Evolutionary conservation across 2,329 filamentous ascomycete genomes (phyloP).

Genomic region (Fusarium acutatum): DNA sequence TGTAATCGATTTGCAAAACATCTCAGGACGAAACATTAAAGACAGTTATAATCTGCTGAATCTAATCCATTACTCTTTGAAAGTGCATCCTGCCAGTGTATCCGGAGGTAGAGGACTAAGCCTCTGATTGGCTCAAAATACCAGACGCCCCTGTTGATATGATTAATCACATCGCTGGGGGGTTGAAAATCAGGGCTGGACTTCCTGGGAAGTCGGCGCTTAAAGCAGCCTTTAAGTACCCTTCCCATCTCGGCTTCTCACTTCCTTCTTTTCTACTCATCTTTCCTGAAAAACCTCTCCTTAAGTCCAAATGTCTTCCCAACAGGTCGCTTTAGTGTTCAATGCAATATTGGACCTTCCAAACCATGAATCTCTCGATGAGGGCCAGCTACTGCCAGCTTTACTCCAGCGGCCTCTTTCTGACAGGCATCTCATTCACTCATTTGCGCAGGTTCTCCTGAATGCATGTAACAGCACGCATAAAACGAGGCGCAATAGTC

Average conservation of each 20-base stretch:
- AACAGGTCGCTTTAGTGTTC: not conserved
- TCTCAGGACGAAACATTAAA: not conserved
- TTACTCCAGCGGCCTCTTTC: not conserved
- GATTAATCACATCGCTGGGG: no score
- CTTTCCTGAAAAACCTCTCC: not conserved
- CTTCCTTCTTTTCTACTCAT: not conserved
- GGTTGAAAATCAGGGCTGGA: no score
- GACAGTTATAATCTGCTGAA: not conserved
- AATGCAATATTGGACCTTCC: not conserved
- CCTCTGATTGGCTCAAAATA: no score
- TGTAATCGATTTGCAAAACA: not conserved
- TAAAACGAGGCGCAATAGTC: not conserved
- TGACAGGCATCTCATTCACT: not conserved
- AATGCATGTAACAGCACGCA: not conserved
- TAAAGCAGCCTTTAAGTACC: not conserved
- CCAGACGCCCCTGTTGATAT: no score
- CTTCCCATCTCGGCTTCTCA: not conserved
- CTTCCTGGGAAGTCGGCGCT: not conserved
- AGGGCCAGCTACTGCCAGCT: not conserved
- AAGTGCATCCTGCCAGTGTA: not conserved
- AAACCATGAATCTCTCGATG: not conserved
- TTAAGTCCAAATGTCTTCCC: not conserved
- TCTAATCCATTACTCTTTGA: not conserved
- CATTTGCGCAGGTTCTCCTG: not conserved
- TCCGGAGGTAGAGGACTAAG: no score